Conservation (phyloP, 345 rosid species). For the Euphorbia peplus region DNA sequence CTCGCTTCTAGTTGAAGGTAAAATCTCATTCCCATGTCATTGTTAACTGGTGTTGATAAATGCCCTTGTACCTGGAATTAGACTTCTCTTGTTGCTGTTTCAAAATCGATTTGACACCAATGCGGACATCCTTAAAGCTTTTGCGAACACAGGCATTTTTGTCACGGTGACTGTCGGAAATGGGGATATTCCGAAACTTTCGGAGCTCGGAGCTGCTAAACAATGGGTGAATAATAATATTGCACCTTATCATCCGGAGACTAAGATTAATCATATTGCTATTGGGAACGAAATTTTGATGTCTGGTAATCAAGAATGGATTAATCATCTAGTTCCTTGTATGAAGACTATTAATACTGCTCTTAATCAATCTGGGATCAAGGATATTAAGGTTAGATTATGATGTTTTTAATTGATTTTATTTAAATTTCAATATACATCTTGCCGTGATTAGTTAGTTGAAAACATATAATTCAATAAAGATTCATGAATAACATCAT, state of each 20-base stretch:
- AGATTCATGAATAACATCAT: too few relatives aligned
- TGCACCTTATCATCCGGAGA: slow-evolving; percentile 59
- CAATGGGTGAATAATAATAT: slow-evolving; percentile 60
- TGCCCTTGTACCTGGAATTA: too few relatives aligned
- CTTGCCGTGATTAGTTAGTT: too few relatives aligned
- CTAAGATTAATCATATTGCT: slow-evolving; percentile 54
- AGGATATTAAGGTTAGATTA: slow-evolving; percentile 47
- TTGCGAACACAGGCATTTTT: slow-evolving; percentile 54
- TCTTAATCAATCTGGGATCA: slow-evolving; percentile 51
- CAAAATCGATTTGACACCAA: slow-evolving; percentile 65
- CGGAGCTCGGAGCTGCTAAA: slow-evolving; percentile 32
- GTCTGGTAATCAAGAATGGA: slow-evolving; percentile 31
- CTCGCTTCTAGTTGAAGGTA: too few relatives aligned
- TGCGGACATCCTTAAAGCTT: slow-evolving; percentile 64
- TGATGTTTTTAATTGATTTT: too few relatives aligned
- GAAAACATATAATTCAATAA: too few relatives aligned
- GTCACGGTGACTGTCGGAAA: slow-evolving; percentile 56
- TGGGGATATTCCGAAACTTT: slow-evolving; percentile 56
- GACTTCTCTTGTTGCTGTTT: too few relatives aligned
- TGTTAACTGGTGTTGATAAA: too few relatives aligned
- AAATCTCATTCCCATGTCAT: too few relatives aligned
- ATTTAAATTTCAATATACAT: too few relatives aligned
- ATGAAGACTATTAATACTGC: slow-evolving; percentile 58
- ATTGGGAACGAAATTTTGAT: slow-evolving; percentile 75
- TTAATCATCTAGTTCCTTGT: slow-evolving; percentile 61